Conservation (phyloP, 2,329 filamentous ascomycete genomes). For the Chrysoporthe cubensis region DNA sequence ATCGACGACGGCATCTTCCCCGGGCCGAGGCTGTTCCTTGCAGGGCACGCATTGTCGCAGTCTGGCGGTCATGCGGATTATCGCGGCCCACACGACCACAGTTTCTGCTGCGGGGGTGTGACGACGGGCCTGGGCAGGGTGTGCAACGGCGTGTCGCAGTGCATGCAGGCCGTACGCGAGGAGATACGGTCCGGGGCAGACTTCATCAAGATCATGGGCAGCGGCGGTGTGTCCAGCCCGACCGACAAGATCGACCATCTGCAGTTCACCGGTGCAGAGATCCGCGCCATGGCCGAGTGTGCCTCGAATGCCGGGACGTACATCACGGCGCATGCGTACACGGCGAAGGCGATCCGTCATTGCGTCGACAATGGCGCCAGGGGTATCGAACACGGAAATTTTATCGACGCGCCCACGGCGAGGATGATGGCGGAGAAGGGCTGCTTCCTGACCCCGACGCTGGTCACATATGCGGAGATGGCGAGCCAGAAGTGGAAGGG, state of each 20-base stretch:
- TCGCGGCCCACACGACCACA: slow-evolving; percentile 45
- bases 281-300: slow-evolving; percentile 52
- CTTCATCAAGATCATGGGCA: slow-evolving; percentile 62
- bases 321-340: slow-evolving; percentile 60
- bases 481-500: slow-evolving; percentile 43
- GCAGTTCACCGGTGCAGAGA: slow-evolving; percentile 58
- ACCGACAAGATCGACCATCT: slow-evolving; percentile 54
- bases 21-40: slow-evolving; percentile 55
- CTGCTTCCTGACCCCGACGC: slow-evolving; percentile 55
- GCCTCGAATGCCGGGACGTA: slow-evolving; percentile 52
- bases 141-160: slow-evolving; percentile 54
- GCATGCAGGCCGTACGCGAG: slow-evolving; percentile 52
- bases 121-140: slow-evolving; percentile 44
- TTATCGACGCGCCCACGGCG: slow-evolving; percentile 45
- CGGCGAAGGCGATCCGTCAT: slow-evolving; percentile 52
- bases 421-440: slow-evolving; percentile 51
- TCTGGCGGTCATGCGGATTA: slow-evolving; percentile 58
- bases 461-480: slow-evolving; percentile 54
- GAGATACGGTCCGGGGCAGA: slow-evolving; percentile 54
- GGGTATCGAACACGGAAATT: slow-evolving; percentile 52
- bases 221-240: slow-evolving; percentile 55
- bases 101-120: slow-evolving; percentile 50
- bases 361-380: slow-evolving; percentile 54
- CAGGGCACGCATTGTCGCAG: slow-evolving; percentile 53
- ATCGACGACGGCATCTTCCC: slow-evolving; percentile 52